A percentile compares a stretch with the other conserved stretches of the same genome.
phyloP scores from a whole-genome alignment of 2,329 filamentous ascomycete genomes.

The Juglanconis oblonga region DNA sequence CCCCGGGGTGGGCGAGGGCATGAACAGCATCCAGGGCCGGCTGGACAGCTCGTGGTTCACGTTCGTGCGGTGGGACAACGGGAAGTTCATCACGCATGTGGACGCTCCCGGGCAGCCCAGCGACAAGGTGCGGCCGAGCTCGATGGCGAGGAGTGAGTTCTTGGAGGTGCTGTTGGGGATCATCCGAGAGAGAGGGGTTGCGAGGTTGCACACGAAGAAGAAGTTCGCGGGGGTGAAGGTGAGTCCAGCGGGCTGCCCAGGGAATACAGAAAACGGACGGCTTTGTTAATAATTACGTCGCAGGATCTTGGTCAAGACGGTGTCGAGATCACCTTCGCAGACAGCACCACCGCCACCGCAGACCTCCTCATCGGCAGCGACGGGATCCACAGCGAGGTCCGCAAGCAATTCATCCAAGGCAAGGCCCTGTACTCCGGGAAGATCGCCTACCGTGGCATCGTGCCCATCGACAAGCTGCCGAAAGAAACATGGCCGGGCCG shows the following conservation, averaged over 20 bases:
- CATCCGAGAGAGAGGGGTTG: background rate
- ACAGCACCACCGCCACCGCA: slow-evolving; percentile 7
- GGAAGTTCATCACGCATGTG: slow-evolving; percentile 3
- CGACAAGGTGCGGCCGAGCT: slow-evolving; percentile 5
- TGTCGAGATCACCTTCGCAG: slow-evolving; percentile 9
- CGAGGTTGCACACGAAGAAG: slow-evolving; percentile 10
- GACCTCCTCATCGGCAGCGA: slow-evolving; percentile 18
- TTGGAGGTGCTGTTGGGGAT: slow-evolving; percentile 7
- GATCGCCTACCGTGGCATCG: slow-evolving; percentile 29
- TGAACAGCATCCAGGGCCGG: slow-evolving; percentile 10
- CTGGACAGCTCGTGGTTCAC: slow-evolving; percentile 8
- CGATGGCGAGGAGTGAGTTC: slow-evolving; percentile 15
- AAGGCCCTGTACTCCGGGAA: slow-evolving; percentile 26
- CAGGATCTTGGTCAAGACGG: slow-evolving; percentile 22
- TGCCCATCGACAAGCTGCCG: slow-evolving; percentile 23
- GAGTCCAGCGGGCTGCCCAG: background rate
- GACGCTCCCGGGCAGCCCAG: background rate
- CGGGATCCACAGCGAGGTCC: slow-evolving; percentile 17
- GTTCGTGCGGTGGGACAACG: slow-evolving; percentile 11
- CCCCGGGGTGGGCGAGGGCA: slow-evolving; percentile 5
- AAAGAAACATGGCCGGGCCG: slow-evolving; percentile 11
- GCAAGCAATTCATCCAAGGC: slow-evolving; percentile 12
- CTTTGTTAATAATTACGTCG: background rate
- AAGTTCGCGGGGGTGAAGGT: slow-evolving; percentile 7
- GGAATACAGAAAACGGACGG: too few species aligned